phyloP scores from a whole-genome alignment of 129 eudicot species.

The Ambrosia trifida region DNA sequence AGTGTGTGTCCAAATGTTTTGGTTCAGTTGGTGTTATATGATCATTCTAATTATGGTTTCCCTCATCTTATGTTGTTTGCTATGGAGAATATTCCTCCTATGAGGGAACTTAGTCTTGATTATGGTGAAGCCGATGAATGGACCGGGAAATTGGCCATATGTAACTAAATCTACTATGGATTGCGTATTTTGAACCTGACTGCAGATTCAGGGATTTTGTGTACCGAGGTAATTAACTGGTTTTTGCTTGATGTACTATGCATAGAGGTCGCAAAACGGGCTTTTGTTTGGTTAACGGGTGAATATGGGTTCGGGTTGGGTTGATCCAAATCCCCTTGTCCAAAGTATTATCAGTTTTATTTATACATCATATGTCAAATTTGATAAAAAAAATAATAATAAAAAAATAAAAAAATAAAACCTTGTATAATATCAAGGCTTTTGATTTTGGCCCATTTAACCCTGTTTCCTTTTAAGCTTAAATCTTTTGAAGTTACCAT shows the following conservation, averaged over 20 bases:
- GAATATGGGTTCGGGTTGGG: not conserved
- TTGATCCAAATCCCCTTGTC: too few relatives aligned
- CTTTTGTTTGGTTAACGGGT: not conserved
- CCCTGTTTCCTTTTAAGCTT: too few relatives aligned
- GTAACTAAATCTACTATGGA: conserved; percentile 46
- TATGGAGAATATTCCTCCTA: conserved; percentile 88
- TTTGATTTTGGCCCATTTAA: too few relatives aligned
- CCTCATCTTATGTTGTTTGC: conserved; percentile 90
- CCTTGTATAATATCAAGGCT: too few relatives aligned
- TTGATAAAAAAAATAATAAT: too few relatives aligned
- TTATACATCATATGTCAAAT: too few relatives aligned
- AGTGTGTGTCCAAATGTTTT: conserved; percentile 75
- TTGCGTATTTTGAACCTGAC: conserved; percentile 16
- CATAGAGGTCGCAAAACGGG: not conserved
- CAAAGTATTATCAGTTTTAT: too few relatives aligned
- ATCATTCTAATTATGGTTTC: conserved; percentile 64
- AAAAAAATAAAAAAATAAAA: too few relatives aligned
- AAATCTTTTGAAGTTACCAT: too few relatives aligned
- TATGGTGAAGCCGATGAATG: conserved; percentile 83
- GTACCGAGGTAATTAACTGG: conserved; percentile 41
- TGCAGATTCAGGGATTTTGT: conserved; percentile 17
- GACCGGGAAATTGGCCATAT: conserved; percentile 67
- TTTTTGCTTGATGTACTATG: not conserved
- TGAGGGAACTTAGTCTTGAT: conserved; percentile 88
- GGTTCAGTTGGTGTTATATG: conserved; percentile 76